Base-by-base conservation (phyloP, 2,329 filamentous ascomycete genomes). In the Calonectria honghensis region DNA sequence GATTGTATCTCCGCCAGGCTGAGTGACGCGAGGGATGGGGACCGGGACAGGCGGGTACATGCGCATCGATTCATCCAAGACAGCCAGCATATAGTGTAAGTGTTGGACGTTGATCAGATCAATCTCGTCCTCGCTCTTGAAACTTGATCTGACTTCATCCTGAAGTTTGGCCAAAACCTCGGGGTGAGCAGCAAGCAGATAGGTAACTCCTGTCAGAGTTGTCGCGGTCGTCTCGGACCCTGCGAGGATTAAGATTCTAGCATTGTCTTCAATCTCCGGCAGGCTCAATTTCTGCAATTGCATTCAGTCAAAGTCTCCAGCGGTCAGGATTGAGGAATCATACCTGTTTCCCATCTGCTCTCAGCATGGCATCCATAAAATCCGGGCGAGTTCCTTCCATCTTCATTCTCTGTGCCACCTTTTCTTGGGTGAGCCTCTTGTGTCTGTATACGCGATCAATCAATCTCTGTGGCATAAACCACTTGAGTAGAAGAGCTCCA, bases 181-280 rank as follows among this genome's bases (percentile, higher is more conserved):
- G 31, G 54, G 54, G 4, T 59, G 31, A 11, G 54, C 20, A 14
- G 65, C 61, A 32, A 72, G 61, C 16, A 54, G 50, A 10, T 45
- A 67, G 1, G 61, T 67, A 13, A 45, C 39, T 1, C 69, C 69
- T 10, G 61, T 54, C 13, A 72, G 50, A 3, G 65, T 20, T 27
- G 69, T 72, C 1, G 69, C 69, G 3, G 69, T 72, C n/a, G 69
- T 72, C 27, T 72, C 69, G 14, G 61, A 67, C 2, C 69, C 69
- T 1, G 69, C 69, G 32, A 67, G 6, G 16, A 72, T 67, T 7
- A 72, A 2, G 6, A 68, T 24, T 13, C 66, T 52, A 6, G 64
- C 68, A 14, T 39, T 59, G 31, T 59, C 54, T 13, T 31, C 10
- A 10, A 59, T 59, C 18, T 59, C 54, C 16, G 9, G 4, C 20